Percentiles rank a stretch among this genome's conserved stretches.
Evolutionary conservation across 345 rosid species (phyloP).

Genomic region (Ceriops tagal): DNA sequence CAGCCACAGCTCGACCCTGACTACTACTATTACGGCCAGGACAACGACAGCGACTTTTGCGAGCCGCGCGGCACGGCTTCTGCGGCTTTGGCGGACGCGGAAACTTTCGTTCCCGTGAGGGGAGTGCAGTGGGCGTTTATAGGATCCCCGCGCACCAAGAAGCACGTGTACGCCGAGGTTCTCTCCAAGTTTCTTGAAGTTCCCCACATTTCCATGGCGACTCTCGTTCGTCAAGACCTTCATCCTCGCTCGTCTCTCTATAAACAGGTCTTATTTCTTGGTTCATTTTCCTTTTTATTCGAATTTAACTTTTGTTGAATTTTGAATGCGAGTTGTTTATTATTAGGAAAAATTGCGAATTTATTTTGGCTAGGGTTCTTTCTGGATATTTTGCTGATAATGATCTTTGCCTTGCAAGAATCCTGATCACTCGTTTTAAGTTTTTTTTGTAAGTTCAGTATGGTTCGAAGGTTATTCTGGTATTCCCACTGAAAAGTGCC

Average conservation of each 20-base stretch:
- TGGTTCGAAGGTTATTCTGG: too few relatives aligned
- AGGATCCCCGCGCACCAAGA: conserved; percentile 31
- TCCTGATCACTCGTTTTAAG: too few relatives aligned
- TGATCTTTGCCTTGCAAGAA: too few relatives aligned
- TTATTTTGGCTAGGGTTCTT: too few relatives aligned
- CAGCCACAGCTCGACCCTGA: conserved; percentile 28
- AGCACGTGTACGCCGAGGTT: conserved; percentile 27
- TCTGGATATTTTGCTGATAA: too few relatives aligned
- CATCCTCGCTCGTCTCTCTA: conserved; percentile 33
- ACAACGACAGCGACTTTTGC: conserved; percentile 1
- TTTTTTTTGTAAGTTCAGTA: too few relatives aligned
- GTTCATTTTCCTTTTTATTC: background rate
- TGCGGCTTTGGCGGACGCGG: conserved; percentile 16
- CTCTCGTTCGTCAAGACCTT: conserved; percentile 38
- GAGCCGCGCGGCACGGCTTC: conserved; percentile 7
- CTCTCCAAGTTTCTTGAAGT: conserved; percentile 36
- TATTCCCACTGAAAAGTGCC: too few relatives aligned
- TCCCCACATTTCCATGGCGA: conserved; percentile 36
- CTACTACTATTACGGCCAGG: conserved; percentile 5
- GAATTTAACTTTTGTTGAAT: background rate
- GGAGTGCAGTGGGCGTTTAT: conserved; percentile 43
- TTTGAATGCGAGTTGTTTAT: background rate
- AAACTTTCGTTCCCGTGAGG: conserved; percentile 15
- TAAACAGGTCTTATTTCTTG: conserved; percentile 17
- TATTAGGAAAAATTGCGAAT: too few relatives aligned